phyloP scores from a whole-genome alignment of 768 basidiomycete species.

The Calvatia gigantea region DNA sequence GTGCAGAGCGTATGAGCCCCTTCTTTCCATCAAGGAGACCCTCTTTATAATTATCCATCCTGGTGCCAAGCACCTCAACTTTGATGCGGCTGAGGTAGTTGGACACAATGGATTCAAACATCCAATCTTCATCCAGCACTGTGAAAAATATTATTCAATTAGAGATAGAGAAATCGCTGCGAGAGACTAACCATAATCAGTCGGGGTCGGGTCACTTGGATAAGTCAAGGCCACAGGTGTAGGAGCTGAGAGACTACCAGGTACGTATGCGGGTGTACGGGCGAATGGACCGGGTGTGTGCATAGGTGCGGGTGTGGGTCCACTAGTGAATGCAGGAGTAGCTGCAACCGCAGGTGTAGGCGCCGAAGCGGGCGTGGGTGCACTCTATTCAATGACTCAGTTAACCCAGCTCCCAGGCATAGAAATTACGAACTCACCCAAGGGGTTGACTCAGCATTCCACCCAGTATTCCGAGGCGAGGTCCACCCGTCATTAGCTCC shows the following conservation, averaged over 20 bases:
- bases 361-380: conserved; percentile 41
- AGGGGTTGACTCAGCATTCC: conserved; percentile 12
- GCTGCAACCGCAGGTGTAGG: conserved; percentile 19
- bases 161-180: not conserved
- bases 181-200: conserved; percentile 15
- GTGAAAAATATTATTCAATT: not conserved
- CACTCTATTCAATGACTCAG: conserved; percentile 28
- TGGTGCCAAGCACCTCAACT: conserved; percentile 35
- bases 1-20: conserved; percentile 30
- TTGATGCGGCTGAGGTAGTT: conserved; percentile 33
- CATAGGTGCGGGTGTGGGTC: conserved; percentile 34
- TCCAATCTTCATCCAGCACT: conserved; percentile 34
- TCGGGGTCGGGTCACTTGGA: not conserved
- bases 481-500: conserved; percentile 13
- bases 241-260: conserved; percentile 24
- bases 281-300: conserved; percentile 24
- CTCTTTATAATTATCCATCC: conserved; percentile 28
- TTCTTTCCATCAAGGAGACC: conserved; percentile 31
- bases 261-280: conserved; percentile 36
- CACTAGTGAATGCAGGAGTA: conserved; percentile 30
- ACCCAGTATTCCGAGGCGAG: conserved; percentile 6
- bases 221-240: conserved; percentile 6
- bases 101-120: conserved; percentile 30
- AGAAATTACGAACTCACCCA: conserved; percentile 18
- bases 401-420: not conserved